These are phyloP conservation scores for Thalassiosira ordinaria DNA, from an alignment of 352 stramenopile genomes.

Conservation along the genomic window DNA sequence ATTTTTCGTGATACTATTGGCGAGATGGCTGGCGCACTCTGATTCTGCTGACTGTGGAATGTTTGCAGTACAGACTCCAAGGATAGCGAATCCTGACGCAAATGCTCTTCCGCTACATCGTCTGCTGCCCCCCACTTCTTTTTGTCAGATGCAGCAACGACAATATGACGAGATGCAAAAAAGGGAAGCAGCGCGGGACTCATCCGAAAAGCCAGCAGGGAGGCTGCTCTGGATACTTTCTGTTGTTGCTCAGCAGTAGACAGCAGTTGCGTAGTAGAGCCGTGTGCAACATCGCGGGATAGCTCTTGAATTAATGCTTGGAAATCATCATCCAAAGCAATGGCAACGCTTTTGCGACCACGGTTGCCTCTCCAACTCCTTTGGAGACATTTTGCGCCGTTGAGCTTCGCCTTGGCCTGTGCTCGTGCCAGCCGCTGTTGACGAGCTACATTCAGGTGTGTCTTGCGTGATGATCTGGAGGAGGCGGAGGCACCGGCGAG, in stretches of 20 bases:
- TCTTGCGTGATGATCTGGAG: constrained; percentile 18
- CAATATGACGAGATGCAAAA: constrained; percentile 10
- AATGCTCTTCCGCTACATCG: background rate
- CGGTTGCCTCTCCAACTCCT: constrained; percentile 17
- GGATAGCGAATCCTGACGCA: constrained; percentile 36
- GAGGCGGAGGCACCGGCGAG: constrained; percentile 41
- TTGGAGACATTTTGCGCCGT: constrained; percentile 32
- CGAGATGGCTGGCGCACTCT: constrained; percentile 2
- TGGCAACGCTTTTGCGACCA: constrained; percentile 25
- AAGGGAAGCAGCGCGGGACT: constrained; percentile 37
- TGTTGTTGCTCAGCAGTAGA: constrained; percentile 4
- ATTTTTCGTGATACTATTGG: constrained; percentile 24
- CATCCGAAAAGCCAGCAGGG: constrained; percentile 37
- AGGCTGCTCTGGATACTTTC: constrained; percentile 12
- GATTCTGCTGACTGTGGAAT: background rate
- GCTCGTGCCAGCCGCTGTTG: constrained; percentile 34
- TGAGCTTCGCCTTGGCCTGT: constrained; percentile 23
- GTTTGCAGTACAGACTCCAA: constrained; percentile 17
- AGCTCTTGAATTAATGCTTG: constrained; percentile 1
- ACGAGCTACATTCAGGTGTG: constrained; percentile 30
- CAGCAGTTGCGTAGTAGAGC: background rate
- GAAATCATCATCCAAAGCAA: constrained; percentile 14
- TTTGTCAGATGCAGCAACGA: background rate
- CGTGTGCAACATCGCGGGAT: background rate
- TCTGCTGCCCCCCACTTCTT: background rate